These are phyloP conservation scores for Paraphoma chrysanthemicola DNA, from an alignment of 2,329 filamentous ascomycete genomes.

Conservation along the genomic window DNA sequence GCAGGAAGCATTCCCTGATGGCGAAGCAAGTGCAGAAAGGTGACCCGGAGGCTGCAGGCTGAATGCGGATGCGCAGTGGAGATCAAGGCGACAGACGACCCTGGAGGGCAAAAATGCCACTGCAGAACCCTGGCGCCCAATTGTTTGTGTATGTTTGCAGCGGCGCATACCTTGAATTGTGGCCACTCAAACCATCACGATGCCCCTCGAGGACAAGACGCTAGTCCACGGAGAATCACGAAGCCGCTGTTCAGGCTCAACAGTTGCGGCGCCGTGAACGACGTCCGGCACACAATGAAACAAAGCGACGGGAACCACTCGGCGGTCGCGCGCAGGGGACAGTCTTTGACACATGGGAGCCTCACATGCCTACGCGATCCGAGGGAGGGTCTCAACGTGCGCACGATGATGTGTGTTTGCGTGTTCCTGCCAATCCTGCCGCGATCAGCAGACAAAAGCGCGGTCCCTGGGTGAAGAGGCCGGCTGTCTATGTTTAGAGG, in stretches of 20 bases:
- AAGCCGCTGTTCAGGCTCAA: constrained; percentile 1
- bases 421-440: not conserved
- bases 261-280: not conserved
- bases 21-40: constrained; percentile 5
- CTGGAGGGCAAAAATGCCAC: not conserved
- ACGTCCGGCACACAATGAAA: not conserved
- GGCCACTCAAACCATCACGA: constrained; percentile 19
- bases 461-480: constrained; percentile 3
- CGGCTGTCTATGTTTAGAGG: constrained; percentile 22
- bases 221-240: constrained; percentile 14
- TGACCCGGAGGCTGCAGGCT: constrained; percentile 17
- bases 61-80: constrained; percentile 15
- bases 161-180: constrained; percentile 9
- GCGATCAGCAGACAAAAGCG: constrained; percentile 9
- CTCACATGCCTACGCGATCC: not conserved
- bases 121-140: not conserved
- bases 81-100: not conserved
- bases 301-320: not conserved
- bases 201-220: constrained; percentile 16
- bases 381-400: constrained; percentile 4
- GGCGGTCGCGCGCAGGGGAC: not conserved
- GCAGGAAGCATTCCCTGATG: constrained; percentile 14
- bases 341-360: not conserved
- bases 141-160: constrained; percentile 1
- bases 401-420: constrained; percentile 10